Evolutionary conservation across 805 yeast genomes (phyloP).

Genomic region (Debaryomyces prosopidis): DNA sequence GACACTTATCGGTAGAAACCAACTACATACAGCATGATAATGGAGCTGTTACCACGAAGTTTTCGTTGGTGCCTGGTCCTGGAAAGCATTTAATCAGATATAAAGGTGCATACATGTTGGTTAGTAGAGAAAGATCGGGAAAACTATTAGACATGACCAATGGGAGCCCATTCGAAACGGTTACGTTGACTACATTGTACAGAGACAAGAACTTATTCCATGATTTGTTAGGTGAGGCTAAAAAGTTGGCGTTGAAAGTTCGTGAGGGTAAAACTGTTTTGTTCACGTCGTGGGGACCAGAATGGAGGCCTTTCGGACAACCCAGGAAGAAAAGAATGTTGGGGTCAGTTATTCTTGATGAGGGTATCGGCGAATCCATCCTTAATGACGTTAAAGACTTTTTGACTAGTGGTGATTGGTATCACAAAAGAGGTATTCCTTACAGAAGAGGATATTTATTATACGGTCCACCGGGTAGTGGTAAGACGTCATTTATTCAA

Average conservation of each 20-base stretch:
- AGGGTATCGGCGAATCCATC: constrained; percentile 66
- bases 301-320: constrained; percentile 97
- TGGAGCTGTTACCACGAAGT: constrained; percentile 84
- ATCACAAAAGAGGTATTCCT: constrained; percentile 94
- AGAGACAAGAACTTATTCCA: constrained; percentile 72
- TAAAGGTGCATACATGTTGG: constrained; percentile 83
- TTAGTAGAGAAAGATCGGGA: constrained; percentile 88
- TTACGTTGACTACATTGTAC: constrained; percentile 87
- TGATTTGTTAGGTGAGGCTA: constrained; percentile 79
- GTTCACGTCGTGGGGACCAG: constrained; percentile 96
- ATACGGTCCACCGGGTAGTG: constrained; percentile 98
- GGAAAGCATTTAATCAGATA: constrained; percentile 89
- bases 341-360: constrained; percentile 83
- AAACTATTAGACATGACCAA: constrained; percentile 83
- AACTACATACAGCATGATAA: constrained; percentile 85
- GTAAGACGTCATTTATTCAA: constrained; percentile 93
- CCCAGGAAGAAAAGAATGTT: constrained; percentile 85
- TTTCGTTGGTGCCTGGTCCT: constrained; percentile 94
- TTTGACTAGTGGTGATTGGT: constrained; percentile 81
- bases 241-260: constrained; percentile 72
- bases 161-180: constrained; percentile 95
- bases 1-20: constrained; percentile 91
- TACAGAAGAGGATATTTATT: constrained; percentile 91
- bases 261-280: constrained; percentile 93
- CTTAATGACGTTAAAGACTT: constrained; percentile 78